Conservation (phyloP, 768 basidiomycete species). For the Saitozyma podzolica region DNA sequence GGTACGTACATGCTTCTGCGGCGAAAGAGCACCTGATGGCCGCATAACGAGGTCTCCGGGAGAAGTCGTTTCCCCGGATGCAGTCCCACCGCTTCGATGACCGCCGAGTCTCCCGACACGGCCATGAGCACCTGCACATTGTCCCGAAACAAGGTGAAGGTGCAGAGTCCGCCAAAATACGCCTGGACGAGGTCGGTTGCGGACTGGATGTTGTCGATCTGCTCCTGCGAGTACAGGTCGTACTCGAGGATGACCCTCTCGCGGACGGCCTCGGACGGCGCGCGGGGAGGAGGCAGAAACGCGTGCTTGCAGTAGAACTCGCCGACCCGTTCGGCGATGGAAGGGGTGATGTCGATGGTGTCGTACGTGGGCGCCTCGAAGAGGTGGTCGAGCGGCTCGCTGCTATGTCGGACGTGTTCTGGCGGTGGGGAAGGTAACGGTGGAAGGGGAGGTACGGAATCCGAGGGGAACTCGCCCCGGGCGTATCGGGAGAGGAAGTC, state of each 20-base stretch:
- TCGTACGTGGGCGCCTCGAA: slow-evolving; percentile 16
- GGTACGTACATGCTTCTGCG: slow-evolving; percentile 2
- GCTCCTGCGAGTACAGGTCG: slow-evolving; percentile 23
- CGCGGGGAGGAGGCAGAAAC: slow-evolving; percentile 34
- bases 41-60: slow-evolving; percentile 17
- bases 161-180: slow-evolving; percentile 24
- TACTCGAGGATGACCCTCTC: slow-evolving; percentile 28
- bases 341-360: slow-evolving; percentile 5
- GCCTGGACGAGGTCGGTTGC: slow-evolving; percentile 25
- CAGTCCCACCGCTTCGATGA: slow-evolving; percentile 1
- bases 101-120: slow-evolving; percentile 3
- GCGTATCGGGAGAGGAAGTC: slow-evolving; percentile 9
- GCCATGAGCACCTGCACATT: slow-evolving; percentile 12
- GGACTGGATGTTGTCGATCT: slow-evolving; percentile 29
- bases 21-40: slow-evolving; percentile 12
- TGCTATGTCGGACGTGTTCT: neutral
- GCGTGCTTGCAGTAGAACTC: slow-evolving; percentile 19
- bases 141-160: slow-evolving; percentile 18
- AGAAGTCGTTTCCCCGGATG: slow-evolving; percentile 4
- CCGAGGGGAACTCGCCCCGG: neutral
- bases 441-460: slow-evolving; percentile 1
- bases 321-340: slow-evolving; percentile 15
- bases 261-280: slow-evolving; percentile 24
- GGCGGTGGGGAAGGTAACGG: neutral
- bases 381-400: neutral